These are phyloP conservation scores for Acanthamoeba castellanii DNA, from an alignment of 208 protist species.

Conservation along the genomic window DNA sequence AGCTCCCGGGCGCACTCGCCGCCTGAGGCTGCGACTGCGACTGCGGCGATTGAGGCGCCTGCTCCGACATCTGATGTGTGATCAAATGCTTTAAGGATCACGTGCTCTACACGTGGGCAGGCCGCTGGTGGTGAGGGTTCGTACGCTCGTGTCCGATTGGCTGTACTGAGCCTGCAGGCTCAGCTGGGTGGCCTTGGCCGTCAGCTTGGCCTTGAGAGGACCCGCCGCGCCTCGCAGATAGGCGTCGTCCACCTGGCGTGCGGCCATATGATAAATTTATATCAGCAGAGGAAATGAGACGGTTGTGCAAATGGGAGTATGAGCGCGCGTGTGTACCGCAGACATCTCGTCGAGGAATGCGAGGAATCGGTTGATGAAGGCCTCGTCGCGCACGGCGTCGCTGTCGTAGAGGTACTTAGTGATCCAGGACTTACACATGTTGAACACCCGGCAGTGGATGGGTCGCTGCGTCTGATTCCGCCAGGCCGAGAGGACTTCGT, in stretches of 20 bases:
- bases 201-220: background rate
- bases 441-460: constrained; percentile 12
- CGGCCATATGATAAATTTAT: no score
- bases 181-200: background rate
- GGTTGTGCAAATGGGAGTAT: background rate
- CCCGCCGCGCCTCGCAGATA: background rate
- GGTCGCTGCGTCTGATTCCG: background rate
- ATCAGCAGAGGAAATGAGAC: no score
- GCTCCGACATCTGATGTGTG: no score
- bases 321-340: background rate
- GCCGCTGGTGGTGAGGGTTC: no score
- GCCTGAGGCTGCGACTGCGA: no score
- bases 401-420: background rate
- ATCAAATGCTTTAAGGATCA: no score
- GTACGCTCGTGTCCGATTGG: background rate
- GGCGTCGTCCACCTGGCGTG: no score
- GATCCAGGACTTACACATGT: constrained; percentile 18
- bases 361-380: background rate
- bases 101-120: no score
- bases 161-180: no score
- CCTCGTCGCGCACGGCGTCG: background rate
- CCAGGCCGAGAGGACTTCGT: background rate
- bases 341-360: background rate
- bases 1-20: no score
- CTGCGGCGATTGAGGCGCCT: no score